phyloP scores from a whole-genome alignment of 1,139 yeast genomes.

The Candida sojae region DNA sequence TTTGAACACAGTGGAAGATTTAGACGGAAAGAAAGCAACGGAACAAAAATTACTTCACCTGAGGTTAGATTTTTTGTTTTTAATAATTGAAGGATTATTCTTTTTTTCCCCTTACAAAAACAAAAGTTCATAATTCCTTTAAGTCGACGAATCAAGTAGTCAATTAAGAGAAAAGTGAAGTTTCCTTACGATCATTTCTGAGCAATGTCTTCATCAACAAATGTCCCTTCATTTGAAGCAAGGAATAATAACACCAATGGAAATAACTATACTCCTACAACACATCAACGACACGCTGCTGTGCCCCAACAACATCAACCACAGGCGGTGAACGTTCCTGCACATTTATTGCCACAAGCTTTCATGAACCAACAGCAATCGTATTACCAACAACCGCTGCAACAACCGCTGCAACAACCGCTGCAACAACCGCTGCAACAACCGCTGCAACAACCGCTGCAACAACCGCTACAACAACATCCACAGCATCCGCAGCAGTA shows the following conservation, averaged over 20 bases:
- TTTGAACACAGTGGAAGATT: too few relatives aligned
- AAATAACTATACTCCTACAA: not conserved
- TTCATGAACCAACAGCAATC: conserved; percentile 19
- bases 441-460: conserved; percentile 8
- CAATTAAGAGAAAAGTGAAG: too few relatives aligned
- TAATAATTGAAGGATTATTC: too few relatives aligned
- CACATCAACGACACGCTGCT: conserved; percentile 2
- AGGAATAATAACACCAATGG: not conserved
- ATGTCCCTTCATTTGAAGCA: not conserved
- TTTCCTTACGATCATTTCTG: too few relatives aligned
- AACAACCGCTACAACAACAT: conserved; percentile 5
- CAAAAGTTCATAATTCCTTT: too few relatives aligned
- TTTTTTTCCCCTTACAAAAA: too few relatives aligned
- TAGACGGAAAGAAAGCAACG: too few relatives aligned
- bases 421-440: conserved; percentile 11
- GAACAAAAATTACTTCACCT: too few relatives aligned
- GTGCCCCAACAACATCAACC: not conserved
- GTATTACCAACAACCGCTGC: conserved; percentile 7
- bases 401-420: conserved; percentile 6
- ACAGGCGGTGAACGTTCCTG: conserved; percentile 23
- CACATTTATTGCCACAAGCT: conserved; percentile 38
- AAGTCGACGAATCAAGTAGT: too few relatives aligned
- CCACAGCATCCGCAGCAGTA: conserved; percentile 3
- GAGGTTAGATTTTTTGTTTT: too few relatives aligned
- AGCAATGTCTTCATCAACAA: not conserved